A percentile compares a stretch with the other conserved stretches of the same genome.
Conservation (phyloP, 768 basidiomycete genomes). For the Lactarius akahatsu region DNA sequence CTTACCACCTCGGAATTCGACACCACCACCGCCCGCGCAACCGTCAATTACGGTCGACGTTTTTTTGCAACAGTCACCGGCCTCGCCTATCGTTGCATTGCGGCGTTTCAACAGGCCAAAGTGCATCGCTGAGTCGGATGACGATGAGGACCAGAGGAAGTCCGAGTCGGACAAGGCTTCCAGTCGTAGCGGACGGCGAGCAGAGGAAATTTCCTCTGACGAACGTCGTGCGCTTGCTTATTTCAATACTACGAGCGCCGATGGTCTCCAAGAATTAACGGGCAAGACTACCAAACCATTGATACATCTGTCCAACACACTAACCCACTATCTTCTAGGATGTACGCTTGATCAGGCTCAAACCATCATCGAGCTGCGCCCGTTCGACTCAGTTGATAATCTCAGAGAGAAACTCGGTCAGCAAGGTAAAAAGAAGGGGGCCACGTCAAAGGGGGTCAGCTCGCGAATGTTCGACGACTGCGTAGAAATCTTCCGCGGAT, state of each 20-base stretch:
- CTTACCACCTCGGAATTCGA: constrained; percentile 37
- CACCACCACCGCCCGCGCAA: constrained; percentile 44
- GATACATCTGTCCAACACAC: not conserved
- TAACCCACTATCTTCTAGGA: constrained; percentile 43
- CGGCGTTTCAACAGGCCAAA: constrained; percentile 53
- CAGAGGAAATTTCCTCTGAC: constrained; percentile 40
- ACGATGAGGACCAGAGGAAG: constrained; percentile 66
- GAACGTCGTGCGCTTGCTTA: constrained; percentile 60
- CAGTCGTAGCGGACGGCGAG: constrained; percentile 34
- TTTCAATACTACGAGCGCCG: constrained; percentile 61
- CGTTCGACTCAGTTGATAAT: constrained; percentile 75
- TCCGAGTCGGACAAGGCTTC: constrained; percentile 51
- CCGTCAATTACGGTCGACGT: constrained; percentile 42
- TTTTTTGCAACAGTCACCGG: constrained; percentile 42
- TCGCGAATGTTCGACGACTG: constrained; percentile 90
- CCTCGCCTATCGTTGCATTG: constrained; percentile 43
- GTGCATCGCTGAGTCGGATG: constrained; percentile 59
- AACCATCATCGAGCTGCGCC: constrained; percentile 73
- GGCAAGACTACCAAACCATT: constrained; percentile 44
- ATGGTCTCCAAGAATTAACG: constrained; percentile 71
- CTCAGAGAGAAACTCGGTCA: constrained; percentile 73
- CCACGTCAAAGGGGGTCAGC: constrained; percentile 78
- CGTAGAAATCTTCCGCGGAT: constrained; percentile 77
- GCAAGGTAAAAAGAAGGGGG: constrained; percentile 72
- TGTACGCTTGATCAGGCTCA: constrained; percentile 81